Evolutionary conservation across 2,329 filamentous ascomycete species (phyloP).

Genomic region (Nemania abortiva): DNA sequence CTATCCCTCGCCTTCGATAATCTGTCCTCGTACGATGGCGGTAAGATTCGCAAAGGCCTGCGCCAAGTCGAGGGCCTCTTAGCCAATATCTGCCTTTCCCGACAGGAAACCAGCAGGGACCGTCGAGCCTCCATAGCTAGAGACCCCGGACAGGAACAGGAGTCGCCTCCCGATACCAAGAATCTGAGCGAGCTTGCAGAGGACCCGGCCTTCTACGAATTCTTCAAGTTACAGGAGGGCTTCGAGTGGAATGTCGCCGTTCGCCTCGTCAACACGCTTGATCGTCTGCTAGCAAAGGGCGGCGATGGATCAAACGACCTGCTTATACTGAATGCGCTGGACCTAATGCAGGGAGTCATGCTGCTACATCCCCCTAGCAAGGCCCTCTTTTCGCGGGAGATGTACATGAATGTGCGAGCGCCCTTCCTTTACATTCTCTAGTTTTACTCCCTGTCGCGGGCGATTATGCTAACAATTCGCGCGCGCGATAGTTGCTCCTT

Average conservation of each 20-base stretch:
- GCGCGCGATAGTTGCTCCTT: constrained; percentile 76
- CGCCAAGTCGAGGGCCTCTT: constrained; percentile 94
- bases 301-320: constrained; percentile 87
- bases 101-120: constrained; percentile 44
- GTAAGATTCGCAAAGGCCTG: constrained; percentile 92
- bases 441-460: background rate
- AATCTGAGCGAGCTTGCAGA: constrained; percentile 76
- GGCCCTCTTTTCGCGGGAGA: constrained; percentile 85
- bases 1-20: constrained; percentile 96
- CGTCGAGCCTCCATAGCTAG: constrained; percentile 49
- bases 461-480: constrained; percentile 30
- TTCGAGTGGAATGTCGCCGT: constrained; percentile 98
- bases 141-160: constrained; percentile 47
- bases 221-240: constrained; percentile 95
- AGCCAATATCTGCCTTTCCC: constrained; percentile 90
- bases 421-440: background rate
- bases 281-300: constrained; percentile 85
- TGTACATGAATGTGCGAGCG: constrained; percentile 86
- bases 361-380: constrained; percentile 92
- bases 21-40: constrained; percentile 89
- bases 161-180: constrained; percentile 63
- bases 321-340: constrained; percentile 87
- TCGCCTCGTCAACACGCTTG: constrained; percentile 85
- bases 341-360: constrained; percentile 88
- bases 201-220: constrained; percentile 93